Evolutionary conservation across 2,329 filamentous ascomycete genomes (phyloP).

Genomic region (Hypomyces perniciosus): DNA sequence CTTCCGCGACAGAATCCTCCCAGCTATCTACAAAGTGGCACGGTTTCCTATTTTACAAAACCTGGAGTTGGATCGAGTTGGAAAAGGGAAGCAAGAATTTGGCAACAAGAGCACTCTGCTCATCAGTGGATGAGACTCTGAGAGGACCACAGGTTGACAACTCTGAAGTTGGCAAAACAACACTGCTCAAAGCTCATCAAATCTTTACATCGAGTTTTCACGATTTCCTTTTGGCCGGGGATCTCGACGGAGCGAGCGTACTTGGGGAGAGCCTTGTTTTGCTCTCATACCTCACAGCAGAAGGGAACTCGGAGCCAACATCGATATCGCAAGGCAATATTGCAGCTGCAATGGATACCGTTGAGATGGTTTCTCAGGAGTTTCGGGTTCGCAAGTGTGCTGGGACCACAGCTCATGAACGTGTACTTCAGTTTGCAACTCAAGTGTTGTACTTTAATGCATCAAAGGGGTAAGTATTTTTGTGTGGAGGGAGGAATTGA

Average conservation of each 20-base stretch:
- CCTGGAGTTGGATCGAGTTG: constrained; percentile 65
- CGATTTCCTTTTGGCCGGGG: constrained; percentile 46
- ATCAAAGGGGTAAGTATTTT: constrained; percentile 42
- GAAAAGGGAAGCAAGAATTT: constrained; percentile 26
- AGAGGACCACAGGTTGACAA: constrained; percentile 10
- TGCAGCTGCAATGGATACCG: constrained; percentile 38
- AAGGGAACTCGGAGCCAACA: constrained; percentile 36
- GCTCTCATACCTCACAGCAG: constrained; percentile 57
- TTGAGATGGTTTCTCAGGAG: constrained; percentile 37
- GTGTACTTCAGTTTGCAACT: constrained; percentile 62
- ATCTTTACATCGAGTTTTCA: constrained; percentile 49
- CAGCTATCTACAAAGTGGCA: constrained; percentile 17
- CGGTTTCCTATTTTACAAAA: constrained; percentile 45
- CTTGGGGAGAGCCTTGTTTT: constrained; percentile 59
- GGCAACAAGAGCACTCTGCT: constrained; percentile 37
- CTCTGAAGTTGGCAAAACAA: constrained; percentile 25
- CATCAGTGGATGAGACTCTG: constrained; percentile 27
- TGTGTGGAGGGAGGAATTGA: neutral
- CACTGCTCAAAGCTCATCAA: constrained; percentile 49
- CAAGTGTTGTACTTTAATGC: constrained; percentile 62
- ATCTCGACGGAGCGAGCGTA: constrained; percentile 43
- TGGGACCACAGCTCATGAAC: constrained; percentile 45
- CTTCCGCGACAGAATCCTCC: constrained; percentile 49
- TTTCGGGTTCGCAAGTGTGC: constrained; percentile 33
- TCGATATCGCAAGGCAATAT: constrained; percentile 50